These are phyloP conservation scores for Pseudopyricularia cyperi DNA, from an alignment of 2,329 filamentous ascomycete species.

Conservation along the genomic window DNA sequence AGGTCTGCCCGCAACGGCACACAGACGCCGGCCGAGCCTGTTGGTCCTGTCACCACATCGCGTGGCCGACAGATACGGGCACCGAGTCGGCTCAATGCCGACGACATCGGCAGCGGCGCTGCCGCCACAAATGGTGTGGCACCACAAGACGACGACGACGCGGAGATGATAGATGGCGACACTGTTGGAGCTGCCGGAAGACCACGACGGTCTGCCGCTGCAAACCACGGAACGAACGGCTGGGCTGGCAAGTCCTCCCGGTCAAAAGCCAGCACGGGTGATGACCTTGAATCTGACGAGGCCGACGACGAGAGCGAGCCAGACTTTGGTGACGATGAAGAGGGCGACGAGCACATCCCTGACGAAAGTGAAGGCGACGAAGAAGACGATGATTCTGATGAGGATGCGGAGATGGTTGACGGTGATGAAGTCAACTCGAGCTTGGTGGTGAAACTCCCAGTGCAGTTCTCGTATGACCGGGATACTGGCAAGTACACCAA, in stretches of 20 bases:
- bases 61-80: constrained; percentile 77
- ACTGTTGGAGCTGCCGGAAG: constrained; percentile 31
- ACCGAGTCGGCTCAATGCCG: constrained; percentile 51
- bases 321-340: constrained; percentile 64
- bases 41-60: constrained; percentile 55
- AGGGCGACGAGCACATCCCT: constrained; percentile 52
- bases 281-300: constrained; percentile 45
- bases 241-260: constrained; percentile 22
- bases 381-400: constrained; percentile 41
- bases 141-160: constrained; percentile 19
- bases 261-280: constrained; percentile 20
- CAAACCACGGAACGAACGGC: constrained; percentile 35
- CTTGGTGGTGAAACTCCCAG: constrained; percentile 61
- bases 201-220: constrained; percentile 36
- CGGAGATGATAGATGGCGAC: constrained; percentile 18
- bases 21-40: constrained; percentile 57
- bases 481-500: constrained; percentile 16
- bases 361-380: constrained; percentile 43
- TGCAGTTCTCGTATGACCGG: constrained; percentile 28
- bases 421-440: constrained; percentile 39
- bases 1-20: constrained; percentile 61
- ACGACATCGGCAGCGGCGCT: constrained; percentile 33
- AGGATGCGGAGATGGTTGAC: constrained; percentile 41
- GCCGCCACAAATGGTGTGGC: constrained; percentile 33
- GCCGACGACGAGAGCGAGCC: constrained; percentile 61